Base-by-base conservation (phyloP, 495 filamentous ascomycete genomes). In the Neurospora sp. region DNA sequence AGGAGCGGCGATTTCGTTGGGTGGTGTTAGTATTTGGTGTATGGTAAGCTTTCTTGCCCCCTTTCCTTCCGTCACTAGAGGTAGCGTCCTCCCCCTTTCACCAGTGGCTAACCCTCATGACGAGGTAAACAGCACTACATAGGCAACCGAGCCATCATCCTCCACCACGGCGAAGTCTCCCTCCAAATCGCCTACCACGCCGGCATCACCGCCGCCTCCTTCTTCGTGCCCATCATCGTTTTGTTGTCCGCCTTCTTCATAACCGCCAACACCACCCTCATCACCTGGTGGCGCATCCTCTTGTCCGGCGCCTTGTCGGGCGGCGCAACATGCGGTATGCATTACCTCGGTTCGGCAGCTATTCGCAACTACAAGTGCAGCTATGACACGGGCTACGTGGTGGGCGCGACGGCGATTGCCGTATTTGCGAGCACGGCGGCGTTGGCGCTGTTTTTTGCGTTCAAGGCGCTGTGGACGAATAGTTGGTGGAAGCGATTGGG, bases 101-200 rank as follows among this genome's bases (percentile, higher is more conserved):
- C n/a, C n/a, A n/a, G n/a, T n/a, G n/a, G n/a, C n/a, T n/a, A n/a
- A n/a, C n/a, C n/a, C n/a, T n/a, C n/a, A n/a, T n/a, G n/a, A n/a
- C n/a, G n/a, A n/a, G n/a, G n/a, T n/a, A n/a, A n/a, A n/a, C 13
- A 85, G 85, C 94, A 96, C 78, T 97, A 90, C 76, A 90, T 97
- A 74, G 93, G 92, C 37, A 96, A 96, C 75, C 87, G 91, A 24
- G 93, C 94, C 5, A 92, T 94, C 42, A 82, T 89, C 19, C 86
- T 97, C 28, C 89, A 85, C 38, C 71, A 89, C 70, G 91, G 91
- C 48, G 82, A 88, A 71, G 71, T 82, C 24, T 78, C 86, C 5
- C 82, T 93, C 9, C 93, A 94, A 73, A 90, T 95, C 72, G 79
- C 87, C 11, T 97, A 96, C 84, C 92, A 87, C 69, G 81, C 88